These are phyloP conservation scores for Kappamyces sp. DNA, from an alignment of 192 early-diverging fungal genomes.

Conservation along the genomic window DNA sequence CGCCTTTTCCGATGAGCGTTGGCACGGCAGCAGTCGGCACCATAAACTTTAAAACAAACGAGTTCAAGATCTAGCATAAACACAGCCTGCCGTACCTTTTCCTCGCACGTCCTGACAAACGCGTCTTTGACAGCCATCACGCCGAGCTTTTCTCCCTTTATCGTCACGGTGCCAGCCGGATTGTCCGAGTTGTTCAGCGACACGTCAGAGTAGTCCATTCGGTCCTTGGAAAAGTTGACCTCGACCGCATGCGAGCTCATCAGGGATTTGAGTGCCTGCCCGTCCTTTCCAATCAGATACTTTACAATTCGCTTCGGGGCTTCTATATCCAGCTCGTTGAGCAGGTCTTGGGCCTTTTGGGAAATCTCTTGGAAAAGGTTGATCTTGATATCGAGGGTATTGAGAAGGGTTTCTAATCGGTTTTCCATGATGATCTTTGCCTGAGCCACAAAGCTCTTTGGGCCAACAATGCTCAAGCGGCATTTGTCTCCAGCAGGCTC, in stretches of 20 bases:
- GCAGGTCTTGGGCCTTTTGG: constrained; percentile 49
- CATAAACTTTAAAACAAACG: constrained; percentile 54
- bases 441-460: constrained; percentile 41
- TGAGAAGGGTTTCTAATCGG: constrained; percentile 40
- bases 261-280: constrained; percentile 75
- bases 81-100: constrained; percentile 50
- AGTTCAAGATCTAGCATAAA: constrained; percentile 34
- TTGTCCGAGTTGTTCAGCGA: constrained; percentile 24
- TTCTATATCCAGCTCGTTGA: constrained; percentile 28
- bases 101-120: constrained; percentile 74
- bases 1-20: constrained; percentile 71
- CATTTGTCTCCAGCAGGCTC: constrained; percentile 25
- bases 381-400: constrained; percentile 66
- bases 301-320: constrained; percentile 32
- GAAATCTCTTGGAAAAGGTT: constrained; percentile 56
- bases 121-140: constrained; percentile 73
- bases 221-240: constrained; percentile 53
- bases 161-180: constrained; percentile 55
- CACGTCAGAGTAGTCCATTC: constrained; percentile 16
- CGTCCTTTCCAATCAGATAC: constrained; percentile 80
- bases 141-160: constrained; percentile 80
- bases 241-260: constrained; percentile 59
- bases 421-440: constrained; percentile 36
- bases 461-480: constrained; percentile 38
- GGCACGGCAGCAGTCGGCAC: constrained; percentile 64